Base-by-base conservation (phyloP, 1,284 basidiomycete genomes). In the Fomitiporia mediterranea region DNA sequence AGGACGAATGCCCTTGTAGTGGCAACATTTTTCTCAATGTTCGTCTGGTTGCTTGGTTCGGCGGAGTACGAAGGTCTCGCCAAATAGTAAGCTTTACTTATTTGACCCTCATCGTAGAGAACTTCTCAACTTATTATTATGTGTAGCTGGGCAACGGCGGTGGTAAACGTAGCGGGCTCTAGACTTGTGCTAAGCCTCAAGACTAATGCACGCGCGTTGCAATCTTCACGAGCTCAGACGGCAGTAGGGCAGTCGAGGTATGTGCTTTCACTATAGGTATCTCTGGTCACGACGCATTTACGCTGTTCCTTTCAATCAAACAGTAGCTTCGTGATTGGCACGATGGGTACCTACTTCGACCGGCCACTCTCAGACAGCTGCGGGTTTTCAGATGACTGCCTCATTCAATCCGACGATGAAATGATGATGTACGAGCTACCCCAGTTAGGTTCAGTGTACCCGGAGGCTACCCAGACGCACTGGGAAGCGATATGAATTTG, bases 181-280 rank as follows among this genome's bases (percentile, higher is more conserved):
- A 25, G 58, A 46, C 49, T 59, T 23, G 55, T 59, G 8, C 54
- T 59, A 17, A 59, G 55, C 30, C 54, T 59, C 4, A 59, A 59
- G 46, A 39, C 51, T 8, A 59, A 59, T 37, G 58, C 54, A 30
- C 54, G 51, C 11, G 49, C 44, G n/a, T 46, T 59, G 28, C 52
- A 40, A 35, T 13, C 34, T 6, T 23, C 51, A 15, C 49, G 51
- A 30, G 19, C 17, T 9, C 51, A 40, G 11, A 39, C 30, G 15
- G 35, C 43, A 15, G 37, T 51, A 3, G 57, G 53, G 19, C 53
- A 59, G 34, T 59, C 57, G 19, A 59, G 57, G 57, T 55, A 37
- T 19, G 53, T 17, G n/a, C 27, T 21, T 34, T 28, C 19, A 27
- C 37, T 8, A 37, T n/a, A 8, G 17, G 8, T 48, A 3, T 15